Base-by-base conservation (phyloP, 2,329 filamentous ascomycete species). In the Aspergillus viridinutans region DNA sequence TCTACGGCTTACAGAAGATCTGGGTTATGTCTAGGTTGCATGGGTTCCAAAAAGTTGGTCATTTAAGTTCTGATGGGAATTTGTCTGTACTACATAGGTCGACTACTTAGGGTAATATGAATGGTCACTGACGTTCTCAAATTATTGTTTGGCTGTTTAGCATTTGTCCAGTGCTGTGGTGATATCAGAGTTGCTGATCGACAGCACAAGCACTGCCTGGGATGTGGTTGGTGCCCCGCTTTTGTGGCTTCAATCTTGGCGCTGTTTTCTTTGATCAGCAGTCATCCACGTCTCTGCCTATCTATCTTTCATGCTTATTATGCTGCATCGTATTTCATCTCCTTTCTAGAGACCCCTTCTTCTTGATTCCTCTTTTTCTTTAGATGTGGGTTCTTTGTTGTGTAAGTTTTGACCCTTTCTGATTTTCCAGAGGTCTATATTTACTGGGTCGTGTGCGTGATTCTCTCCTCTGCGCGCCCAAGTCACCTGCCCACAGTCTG, bases 21-120 rank as follows among this genome's bases (percentile, higher is more conserved):
- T 38, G 52, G 55, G 52, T 54, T 59, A 56, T 32, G 23, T 45
- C 25, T 25, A 10, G 50, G 45, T 55, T 55, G 60, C 52, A 58
- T 51, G 17, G 49, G 32, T 38, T 51, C 21, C 29, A 25, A 38
- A 51, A 38, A 38, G 32, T 49, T 48, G 25, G 21, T 50, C 17
- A 20, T 50, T 50, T 35, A 26, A 29, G 26, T 35, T 26, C n/a
- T 47, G 43, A 17, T 47, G 48, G 21, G 25, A 29, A 49, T 20
- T 20, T 28, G 49, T 38, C 49, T 51, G n/a, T 35, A 51, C 32
- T 38, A 54, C 54, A 14, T 25, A 21, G 20, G 10, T 48, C n/a
- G n/a, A 38, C 21, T 25, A 26, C 23, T 23, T 26, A 14, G 23
- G 43, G 43, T 47, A 47, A n/a, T 47, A 47, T 47, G 43, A 47